Percentiles rank a stretch among this genome's conserved stretches.
Conservation (phyloP, 2,329 filamentous ascomycete species). For the Canariomyces notabilis region DNA sequence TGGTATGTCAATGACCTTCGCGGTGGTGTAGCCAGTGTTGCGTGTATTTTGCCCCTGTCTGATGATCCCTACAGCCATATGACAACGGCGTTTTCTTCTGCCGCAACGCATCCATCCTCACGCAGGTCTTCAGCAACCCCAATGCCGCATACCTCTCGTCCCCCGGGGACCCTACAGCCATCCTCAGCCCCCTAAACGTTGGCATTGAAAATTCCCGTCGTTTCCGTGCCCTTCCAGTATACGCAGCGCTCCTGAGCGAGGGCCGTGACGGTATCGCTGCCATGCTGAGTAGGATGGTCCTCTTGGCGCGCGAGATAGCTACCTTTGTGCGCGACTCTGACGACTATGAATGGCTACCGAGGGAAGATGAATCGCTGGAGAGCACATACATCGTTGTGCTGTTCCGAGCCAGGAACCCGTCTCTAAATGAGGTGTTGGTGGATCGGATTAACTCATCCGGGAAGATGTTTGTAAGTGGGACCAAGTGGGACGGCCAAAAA, state of each 20-base stretch:
- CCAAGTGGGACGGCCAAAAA: conserved; percentile 65
- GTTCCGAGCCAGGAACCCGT: conserved; percentile 65
- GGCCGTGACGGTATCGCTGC: conserved; percentile 63
- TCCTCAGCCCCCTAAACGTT: conserved; percentile 80
- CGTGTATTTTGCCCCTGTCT: neutral
- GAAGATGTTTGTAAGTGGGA: conserved; percentile 78
- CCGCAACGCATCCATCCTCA: conserved; percentile 53
- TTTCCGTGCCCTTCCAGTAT: conserved; percentile 86
- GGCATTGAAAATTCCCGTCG: conserved; percentile 88
- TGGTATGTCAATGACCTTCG: conserved; percentile 48
- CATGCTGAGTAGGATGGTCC: conserved; percentile 69
- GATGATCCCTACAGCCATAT: conserved; percentile 56
- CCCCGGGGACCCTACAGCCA: conserved; percentile 34
- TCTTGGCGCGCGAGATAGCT: conserved; percentile 64
- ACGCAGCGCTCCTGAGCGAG: conserved; percentile 71
- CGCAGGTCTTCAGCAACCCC: conserved; percentile 70
- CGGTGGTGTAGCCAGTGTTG: neutral
- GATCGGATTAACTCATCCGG: conserved; percentile 66
- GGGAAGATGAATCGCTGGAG: conserved; percentile 35
- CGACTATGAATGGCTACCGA: conserved; percentile 63
- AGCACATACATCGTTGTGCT: conserved; percentile 64
- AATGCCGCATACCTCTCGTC: conserved; percentile 74
- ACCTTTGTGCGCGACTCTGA: conserved; percentile 55
- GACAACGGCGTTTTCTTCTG: conserved; percentile 89
- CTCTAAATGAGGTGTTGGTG: conserved; percentile 62